A percentile compares a stretch with the other conserved stretches of the same genome.
Evolutionary conservation across 106 monocot species (phyloP).

Genomic region (Dendrobium chrysotoxum): DNA sequence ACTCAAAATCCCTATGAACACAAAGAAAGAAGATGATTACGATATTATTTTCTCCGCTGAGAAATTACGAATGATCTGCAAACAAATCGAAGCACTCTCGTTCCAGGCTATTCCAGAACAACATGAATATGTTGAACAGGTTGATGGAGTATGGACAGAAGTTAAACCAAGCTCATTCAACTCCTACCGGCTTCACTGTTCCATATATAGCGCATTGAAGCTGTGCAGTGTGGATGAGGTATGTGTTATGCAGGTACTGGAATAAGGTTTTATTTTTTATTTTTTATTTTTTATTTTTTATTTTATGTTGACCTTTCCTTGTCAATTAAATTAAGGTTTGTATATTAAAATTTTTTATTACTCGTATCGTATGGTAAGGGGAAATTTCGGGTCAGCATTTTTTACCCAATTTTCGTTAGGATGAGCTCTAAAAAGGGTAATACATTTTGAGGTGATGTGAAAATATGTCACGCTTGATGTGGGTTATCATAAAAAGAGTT

Average conservation of each 20-base stretch:
- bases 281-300: too few relatives aligned
- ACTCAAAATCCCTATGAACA: slow-evolving; percentile 27
- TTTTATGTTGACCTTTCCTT: too few relatives aligned
- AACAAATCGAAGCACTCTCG: slow-evolving; percentile 23
- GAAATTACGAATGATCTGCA: slow-evolving; percentile 29
- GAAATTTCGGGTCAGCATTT: too few relatives aligned
- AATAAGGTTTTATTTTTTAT: neutral
- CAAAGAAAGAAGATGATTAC: slow-evolving; percentile 15
- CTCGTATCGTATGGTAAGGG: too few relatives aligned
- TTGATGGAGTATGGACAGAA: slow-evolving; percentile 20
- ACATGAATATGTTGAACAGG: slow-evolving; percentile 31
- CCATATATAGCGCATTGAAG: slow-evolving; percentile 30
- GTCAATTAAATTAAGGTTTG: too few relatives aligned
- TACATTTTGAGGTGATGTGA: too few relatives aligned
- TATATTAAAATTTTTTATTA: too few relatives aligned
- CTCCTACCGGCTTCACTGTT: slow-evolving; percentile 26
- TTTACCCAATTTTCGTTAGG: too few relatives aligned
- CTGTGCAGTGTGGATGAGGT: slow-evolving; percentile 16
- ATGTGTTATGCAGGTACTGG: slow-evolving; percentile 28
- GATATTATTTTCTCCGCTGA: slow-evolving; percentile 51
- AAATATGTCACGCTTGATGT: too few relatives aligned
- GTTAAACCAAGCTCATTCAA: slow-evolving; percentile 28
- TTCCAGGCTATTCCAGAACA: slow-evolving; percentile 28
- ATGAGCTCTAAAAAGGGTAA: too few relatives aligned
- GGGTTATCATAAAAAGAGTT: too few relatives aligned